These are phyloP conservation scores for Senecio squalidus DNA, from an alignment of 140 eudicot genomes.

Conservation along the genomic window DNA sequence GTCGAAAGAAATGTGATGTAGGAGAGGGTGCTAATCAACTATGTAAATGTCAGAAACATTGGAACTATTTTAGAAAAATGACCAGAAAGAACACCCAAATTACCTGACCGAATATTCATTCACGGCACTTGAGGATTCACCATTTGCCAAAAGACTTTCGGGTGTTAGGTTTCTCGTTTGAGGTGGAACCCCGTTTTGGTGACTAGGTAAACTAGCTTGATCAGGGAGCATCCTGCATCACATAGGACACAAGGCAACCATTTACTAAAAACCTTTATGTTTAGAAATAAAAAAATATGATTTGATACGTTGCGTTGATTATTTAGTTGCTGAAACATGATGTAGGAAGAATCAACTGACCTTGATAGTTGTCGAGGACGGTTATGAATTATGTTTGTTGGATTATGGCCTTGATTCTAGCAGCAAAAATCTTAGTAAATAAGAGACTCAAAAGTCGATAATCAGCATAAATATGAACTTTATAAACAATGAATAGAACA, in stretches of 20 bases:
- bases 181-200: slow-evolving; percentile 24
- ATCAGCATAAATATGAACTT: not conserved
- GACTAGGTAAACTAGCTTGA: slow-evolving; percentile 22
- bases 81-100: no score
- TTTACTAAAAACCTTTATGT: not conserved
- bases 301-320: not conserved
- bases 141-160: slow-evolving; percentile 26
- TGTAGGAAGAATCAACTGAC: slow-evolving; percentile 14
- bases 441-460: not conserved
- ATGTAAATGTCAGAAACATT: not conserved
- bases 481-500: not conserved
- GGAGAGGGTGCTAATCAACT: not conserved
- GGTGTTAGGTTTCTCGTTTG: slow-evolving; percentile 12
- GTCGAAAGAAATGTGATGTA: not conserved
- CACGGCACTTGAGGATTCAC: slow-evolving; percentile 26
- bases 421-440: slow-evolving; percentile 1
- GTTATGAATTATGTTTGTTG: slow-evolving; percentile 36
- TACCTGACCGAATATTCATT: slow-evolving; percentile 37
- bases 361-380: slow-evolving; percentile 48
- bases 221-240: slow-evolving; percentile 51
- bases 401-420: slow-evolving; percentile 38
- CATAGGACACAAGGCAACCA: not conserved
- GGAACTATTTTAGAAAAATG: no score
- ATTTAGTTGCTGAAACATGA: not conserved
- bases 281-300: not conserved